Conservation (phyloP, 768 basidiomycete genomes). For the Termitomyces sp. region DNA sequence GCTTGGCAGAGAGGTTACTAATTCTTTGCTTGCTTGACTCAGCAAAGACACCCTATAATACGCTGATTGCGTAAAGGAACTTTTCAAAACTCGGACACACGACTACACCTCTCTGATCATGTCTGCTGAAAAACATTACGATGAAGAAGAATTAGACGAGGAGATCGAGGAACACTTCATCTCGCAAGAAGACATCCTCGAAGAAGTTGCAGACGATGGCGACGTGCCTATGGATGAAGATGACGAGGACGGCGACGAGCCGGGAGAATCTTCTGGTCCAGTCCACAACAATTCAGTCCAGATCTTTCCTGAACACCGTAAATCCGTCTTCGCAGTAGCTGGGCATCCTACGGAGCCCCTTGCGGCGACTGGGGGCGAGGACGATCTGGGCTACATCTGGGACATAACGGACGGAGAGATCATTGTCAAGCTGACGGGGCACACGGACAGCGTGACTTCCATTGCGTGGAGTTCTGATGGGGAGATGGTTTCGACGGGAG, state of each 20-base stretch:
- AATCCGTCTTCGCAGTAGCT: constrained; percentile 82
- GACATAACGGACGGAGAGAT: constrained; percentile 77
- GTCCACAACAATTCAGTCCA: constrained; percentile 65
- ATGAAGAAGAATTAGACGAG: constrained; percentile 22
- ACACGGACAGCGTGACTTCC: constrained; percentile 85
- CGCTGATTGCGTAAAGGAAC: not conserved
- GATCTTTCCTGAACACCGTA: constrained; percentile 61
- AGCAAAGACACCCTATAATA: constrained; percentile 11
- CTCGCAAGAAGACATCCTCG: constrained; percentile 58
- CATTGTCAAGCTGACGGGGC: constrained; percentile 84
- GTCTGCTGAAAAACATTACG: constrained; percentile 27
- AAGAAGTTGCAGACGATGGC: constrained; percentile 62
- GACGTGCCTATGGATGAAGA: constrained; percentile 74
- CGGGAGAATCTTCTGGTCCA: constrained; percentile 37
- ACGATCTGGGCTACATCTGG: constrained; percentile 94
- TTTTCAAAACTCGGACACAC: not conserved
- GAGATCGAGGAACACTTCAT: constrained; percentile 59
- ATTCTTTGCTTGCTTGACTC: constrained; percentile 16
- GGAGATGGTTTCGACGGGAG: constrained; percentile 91
- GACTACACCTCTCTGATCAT: constrained; percentile 14
- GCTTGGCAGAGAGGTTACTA: constrained; percentile 7
- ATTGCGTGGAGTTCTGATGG: constrained; percentile 85
- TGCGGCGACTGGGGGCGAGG: constrained; percentile 91
- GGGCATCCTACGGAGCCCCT: constrained; percentile 81
- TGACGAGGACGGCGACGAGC: constrained; percentile 47